Evolutionary conservation across 352 stramenopile species (phyloP).

Genomic region (Pilasporangium apinafurcum): DNA sequence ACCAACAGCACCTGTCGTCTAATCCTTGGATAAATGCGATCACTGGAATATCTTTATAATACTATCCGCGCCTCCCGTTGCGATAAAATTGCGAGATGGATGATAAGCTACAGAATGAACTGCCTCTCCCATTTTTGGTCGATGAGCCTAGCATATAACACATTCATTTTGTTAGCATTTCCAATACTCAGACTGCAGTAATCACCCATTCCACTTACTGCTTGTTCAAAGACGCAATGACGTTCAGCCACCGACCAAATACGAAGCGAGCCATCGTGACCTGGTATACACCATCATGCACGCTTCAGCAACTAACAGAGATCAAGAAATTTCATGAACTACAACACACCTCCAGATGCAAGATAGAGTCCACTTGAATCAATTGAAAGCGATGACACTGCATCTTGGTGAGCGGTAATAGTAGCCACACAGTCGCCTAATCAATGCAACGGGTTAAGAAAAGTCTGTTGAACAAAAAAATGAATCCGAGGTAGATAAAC

Average conservation of each 20-base stretch:
- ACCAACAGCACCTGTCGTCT: too few species aligned
- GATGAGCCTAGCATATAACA: conserved; percentile 70
- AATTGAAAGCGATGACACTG: conserved; percentile 74
- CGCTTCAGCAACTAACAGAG: background rate
- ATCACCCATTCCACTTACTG: conserved; percentile 34
- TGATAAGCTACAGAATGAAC: conserved; percentile 74
- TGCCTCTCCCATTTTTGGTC: conserved; percentile 76
- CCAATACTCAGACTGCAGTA: too few species aligned
- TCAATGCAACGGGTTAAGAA: background rate
- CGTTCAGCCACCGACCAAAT: conserved; percentile 80
- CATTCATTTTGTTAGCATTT: too few species aligned
- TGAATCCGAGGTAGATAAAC: background rate
- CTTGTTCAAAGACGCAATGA: conserved; percentile 84
- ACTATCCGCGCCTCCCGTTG: conserved; percentile 70
- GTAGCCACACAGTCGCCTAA: conserved; percentile 69
- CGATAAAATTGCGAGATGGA: conserved; percentile 75
- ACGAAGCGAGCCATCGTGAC: conserved; percentile 78
- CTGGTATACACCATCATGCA: conserved; percentile 13
- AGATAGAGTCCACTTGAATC: conserved; percentile 72
- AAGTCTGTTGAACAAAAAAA: background rate
- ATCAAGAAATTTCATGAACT: background rate
- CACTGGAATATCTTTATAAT: conserved; percentile 88
- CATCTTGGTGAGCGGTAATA: conserved; percentile 76
- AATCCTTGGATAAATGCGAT: conserved; percentile 7
- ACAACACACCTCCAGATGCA: conserved; percentile 50